phyloP scores from a whole-genome alignment of 129 eudicot species.

The Deinandra increscens region DNA sequence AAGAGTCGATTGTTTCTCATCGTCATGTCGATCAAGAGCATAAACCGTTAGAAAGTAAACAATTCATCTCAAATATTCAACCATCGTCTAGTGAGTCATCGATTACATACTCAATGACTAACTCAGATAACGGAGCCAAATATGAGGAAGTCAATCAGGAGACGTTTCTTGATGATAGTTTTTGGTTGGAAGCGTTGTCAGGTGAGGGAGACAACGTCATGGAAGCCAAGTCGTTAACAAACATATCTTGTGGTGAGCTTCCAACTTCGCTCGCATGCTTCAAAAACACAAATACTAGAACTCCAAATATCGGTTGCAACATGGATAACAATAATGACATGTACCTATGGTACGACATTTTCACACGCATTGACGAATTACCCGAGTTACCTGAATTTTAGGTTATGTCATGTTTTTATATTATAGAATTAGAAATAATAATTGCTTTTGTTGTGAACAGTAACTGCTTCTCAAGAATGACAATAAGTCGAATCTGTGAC shows the following conservation, averaged over 20 bases:
- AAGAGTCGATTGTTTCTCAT: background rate
- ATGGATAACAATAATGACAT: constrained; percentile 54
- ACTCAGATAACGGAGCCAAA: constrained; percentile 11
- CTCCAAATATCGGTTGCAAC: background rate
- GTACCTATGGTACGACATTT: constrained; percentile 69
- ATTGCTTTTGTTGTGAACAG: background rate
- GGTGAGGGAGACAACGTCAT: constrained; percentile 17
- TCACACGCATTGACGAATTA: constrained; percentile 49
- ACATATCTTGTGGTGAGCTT: constrained; percentile 5
- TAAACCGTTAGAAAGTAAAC: background rate
- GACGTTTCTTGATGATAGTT: constrained; percentile 52
- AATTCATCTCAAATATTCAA: constrained; percentile 22
- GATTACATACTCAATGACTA: constrained; percentile 27
- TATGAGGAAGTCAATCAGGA: constrained; percentile 33
- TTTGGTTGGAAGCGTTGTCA: constrained; percentile 48
- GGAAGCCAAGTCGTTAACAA: background rate
- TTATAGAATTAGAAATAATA: background rate
- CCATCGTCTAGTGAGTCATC: constrained; percentile 53
- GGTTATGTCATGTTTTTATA: background rate
- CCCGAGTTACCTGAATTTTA: constrained; percentile 59
- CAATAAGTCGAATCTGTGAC: background rate
- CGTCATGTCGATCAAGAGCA: background rate
- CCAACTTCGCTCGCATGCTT: constrained; percentile 18
- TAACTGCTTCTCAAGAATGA: background rate
- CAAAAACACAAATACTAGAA: background rate